Evolutionary conservation across 352 stramenopile species (phyloP), one percentile per base, ranked within the genome.

Genomic region (Globisporangium mamillatum): DNA sequence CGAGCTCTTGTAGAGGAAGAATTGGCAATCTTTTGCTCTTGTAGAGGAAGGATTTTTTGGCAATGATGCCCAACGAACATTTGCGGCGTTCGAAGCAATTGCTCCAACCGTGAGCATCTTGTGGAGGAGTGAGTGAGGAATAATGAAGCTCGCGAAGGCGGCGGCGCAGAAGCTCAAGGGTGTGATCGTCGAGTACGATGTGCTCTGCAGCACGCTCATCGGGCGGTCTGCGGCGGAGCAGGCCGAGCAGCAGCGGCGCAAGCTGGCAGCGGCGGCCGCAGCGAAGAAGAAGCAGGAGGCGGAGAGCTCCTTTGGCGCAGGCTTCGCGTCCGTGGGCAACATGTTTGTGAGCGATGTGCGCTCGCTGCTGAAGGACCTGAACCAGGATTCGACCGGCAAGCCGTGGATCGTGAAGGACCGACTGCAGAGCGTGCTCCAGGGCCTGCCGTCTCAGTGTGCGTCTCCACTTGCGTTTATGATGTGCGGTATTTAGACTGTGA

Each of bases 101-200:
- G 38, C 12, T 18, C 29, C 29, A 32, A 32, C 8, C 29, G 29
- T 32, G 29, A 32, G 29, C 4, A 32, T 6, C 3, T 16, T 8
- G 44, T 22, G 18, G 18, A 7, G 18, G 18, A 7, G 18, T 22
- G 18, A 2, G 38, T 46, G 0, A 56, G 18, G 16, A 32, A 32
- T 32, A 32, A 89, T 79, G 78, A 92, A 91, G 74, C 76, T 92
- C 46, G 84, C 84, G n/a, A 82, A 82, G 65, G 82, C 84, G 0
- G 82, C 84, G 25, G 59, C 75, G 56, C 85, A 88, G 74, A 78
- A 89, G 72, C 77, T 93, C 73, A 93, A 91, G 72, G 85, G 71
- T 64, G 80, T 93, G 25, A 72, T 93, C 57, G 67, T 93, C 73
- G 85, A 91, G 75, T 93, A 91, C 66, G 85, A 93, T 60, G 85